phyloP scores from a whole-genome alignment of 2,329 filamentous ascomycete genomes.

The Fusarium humuli region DNA sequence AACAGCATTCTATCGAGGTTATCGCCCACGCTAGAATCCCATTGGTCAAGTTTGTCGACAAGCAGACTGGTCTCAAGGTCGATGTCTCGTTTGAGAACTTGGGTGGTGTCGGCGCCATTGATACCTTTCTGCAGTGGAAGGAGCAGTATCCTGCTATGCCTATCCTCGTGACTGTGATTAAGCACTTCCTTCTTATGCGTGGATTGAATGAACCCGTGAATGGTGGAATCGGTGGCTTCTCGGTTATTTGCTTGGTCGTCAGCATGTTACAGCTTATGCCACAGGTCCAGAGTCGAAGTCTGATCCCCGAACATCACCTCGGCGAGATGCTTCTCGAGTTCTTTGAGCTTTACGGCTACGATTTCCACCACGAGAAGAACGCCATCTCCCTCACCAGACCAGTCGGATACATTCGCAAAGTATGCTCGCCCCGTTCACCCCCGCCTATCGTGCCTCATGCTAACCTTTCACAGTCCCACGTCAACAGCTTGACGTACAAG shows the following conservation, averaged over 20 bases:
- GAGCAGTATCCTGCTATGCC: conserved; percentile 84
- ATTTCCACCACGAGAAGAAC: conserved; percentile 75
- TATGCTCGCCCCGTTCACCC: conserved; percentile 50
- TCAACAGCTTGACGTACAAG: conserved; percentile 64
- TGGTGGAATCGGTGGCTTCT: conserved; percentile 93
- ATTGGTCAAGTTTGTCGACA: conserved; percentile 90
- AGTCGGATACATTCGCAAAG: conserved; percentile 78
- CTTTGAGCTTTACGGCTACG: conserved; percentile 87
- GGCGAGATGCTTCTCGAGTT: conserved; percentile 89
- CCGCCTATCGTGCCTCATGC: background rate
- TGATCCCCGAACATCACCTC: conserved; percentile 73
- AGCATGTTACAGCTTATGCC: conserved; percentile 88
- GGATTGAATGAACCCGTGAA: conserved; percentile 91
- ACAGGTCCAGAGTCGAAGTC: conserved; percentile 70
- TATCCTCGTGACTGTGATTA: conserved; percentile 85
- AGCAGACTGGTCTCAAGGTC: conserved; percentile 80
- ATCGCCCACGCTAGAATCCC: conserved; percentile 86
- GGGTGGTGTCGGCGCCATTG: conserved; percentile 81
- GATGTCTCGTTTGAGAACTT: conserved; percentile 96
- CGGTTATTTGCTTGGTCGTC: conserved; percentile 91
- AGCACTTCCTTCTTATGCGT: conserved; percentile 91
- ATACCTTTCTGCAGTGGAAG: conserved; percentile 86
- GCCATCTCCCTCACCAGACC: conserved; percentile 83
- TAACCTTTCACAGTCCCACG: conserved; percentile 54
- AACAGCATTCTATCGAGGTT: conserved; percentile 69